Base-by-base conservation (phyloP, 2,329 filamentous ascomycete genomes). In the Trichoderma pleuroti region DNA sequence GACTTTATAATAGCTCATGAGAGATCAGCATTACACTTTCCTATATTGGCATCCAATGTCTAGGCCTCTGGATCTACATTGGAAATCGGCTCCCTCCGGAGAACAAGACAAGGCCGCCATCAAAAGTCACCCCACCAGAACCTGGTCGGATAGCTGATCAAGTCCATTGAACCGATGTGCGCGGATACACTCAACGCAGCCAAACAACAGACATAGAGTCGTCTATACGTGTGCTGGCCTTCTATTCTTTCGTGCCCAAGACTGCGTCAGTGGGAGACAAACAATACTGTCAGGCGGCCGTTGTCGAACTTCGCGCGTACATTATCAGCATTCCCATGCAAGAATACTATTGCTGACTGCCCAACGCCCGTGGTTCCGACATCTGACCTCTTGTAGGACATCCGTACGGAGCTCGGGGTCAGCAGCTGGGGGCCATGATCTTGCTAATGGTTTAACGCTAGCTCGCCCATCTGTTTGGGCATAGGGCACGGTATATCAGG, bases 41-140 rank as follows among this genome's bases (percentile, higher is more conserved):
- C 30, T 68, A 32, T n/a, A 36, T n/a, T 14, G 28, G 42, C 56
- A 68, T 49, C 65, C 28, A 28, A 26, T 34, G 39, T 36, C 56
- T 7, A 21, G 56, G 30, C 10, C 28, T 52, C 28, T 61, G 30
- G 66, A 68, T 68, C 66, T 61, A 16, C 28, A 61, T 18, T 52
- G 39, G 10, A n/a, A 46, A 36, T 61, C 66, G 66, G 66, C 32
- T 61, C 39, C 32, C 57, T 68, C 66, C 66, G 66, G 66, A 68
- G 36, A 36, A 16, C 63, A 9, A 39, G 57, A 52, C 66, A 61
- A n/a, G 56, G 36, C 56, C 66, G 65, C 12, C 28, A 11, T 32
- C 42, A 52, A 52, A 49, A 57, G 14, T 24, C 36, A 49, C 66
- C 56, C 54, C 56, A 68, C 66, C 36, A 34, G 30, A 61, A 7